Base-by-base conservation (phyloP, 176 grass and related monocot genomes). In the Oryza glaberrima region DNA sequence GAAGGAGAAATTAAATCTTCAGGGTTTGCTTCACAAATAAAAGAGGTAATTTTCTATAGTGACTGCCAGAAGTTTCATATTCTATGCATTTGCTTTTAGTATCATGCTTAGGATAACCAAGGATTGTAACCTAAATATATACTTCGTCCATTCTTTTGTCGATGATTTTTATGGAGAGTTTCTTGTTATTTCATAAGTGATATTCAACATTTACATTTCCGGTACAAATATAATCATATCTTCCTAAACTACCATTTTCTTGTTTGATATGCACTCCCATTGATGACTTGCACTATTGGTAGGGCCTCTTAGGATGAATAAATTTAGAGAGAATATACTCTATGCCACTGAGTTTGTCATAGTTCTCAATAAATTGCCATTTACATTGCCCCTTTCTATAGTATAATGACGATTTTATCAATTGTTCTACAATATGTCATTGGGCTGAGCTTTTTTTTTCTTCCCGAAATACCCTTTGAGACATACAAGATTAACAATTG, bases 41-140 rank as follows among this genome's bases (percentile, higher is more conserved):
- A 88, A 83, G 73, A 92, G 90, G 90, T 92, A 28, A 32, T 75
- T 83, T 76, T 79, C 65, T 70, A 56, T 75, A 17, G 41, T 45
- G 65, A 67, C 30, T 45, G 65, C 51, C 34, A 65, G 11, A 76
- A 28, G 11, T 61, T 86, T 86, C 64, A 83, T 80, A 76, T 80
- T 41, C 69, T 76, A 3, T 36, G 9, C 86, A 47, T 80, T 56
- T 75, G 34, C 69, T 44, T 75, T 81, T 36, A 60, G 22, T 11
- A 54, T 7, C 14, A 23, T 73, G 40, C 10, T 73, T 86, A 67
- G 36, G 49, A 9, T n/a, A 58, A 76, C 19, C 15, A 76, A 74
- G 2, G 68, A 38, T 28, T 68, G 68, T 68, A 34, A 35, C 30
- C 52, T 22, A 43, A 80, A 4, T 56, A 81, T 13, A 40, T 69